phyloP scores from a whole-genome alignment of 176 grass and related monocot species.

The Cenchrus purpureus region DNA sequence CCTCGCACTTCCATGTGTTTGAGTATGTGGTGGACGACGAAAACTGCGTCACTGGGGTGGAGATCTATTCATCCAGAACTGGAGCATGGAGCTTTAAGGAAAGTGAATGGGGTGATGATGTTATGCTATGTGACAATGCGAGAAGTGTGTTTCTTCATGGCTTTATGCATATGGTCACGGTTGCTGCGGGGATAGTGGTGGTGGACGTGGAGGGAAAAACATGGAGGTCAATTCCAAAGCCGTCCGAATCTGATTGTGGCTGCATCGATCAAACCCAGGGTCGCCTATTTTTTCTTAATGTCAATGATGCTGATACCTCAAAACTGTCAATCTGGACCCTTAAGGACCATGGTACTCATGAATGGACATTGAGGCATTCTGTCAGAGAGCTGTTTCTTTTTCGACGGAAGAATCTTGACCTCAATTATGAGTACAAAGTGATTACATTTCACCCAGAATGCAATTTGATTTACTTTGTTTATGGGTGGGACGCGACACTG shows the following conservation, averaged over 20 bases:
- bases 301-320: not conserved
- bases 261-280: not conserved
- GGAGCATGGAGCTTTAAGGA: not conserved
- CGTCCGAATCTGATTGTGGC: fast-evolving
- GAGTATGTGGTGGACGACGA: not conserved
- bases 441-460: not conserved
- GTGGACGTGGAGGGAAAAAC: not conserved
- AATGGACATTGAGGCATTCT: not conserved
- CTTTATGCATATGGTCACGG: not conserved
- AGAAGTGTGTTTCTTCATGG: not conserved
- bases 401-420: not conserved
- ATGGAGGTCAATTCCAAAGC: not conserved
- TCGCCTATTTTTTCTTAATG: not conserved
- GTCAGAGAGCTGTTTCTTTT: not conserved
- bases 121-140: not conserved
- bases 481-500: not conserved
- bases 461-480: conserved; percentile 6
- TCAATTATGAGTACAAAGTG: not conserved
- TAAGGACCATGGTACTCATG: not conserved
- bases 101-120: not conserved
- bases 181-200: not conserved
- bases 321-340: conserved; percentile 1
- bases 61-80: conserved; percentile 7
- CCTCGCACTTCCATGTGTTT: not conserved
- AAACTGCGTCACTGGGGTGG: not conserved